Percentiles rank a stretch among this genome's conserved stretches.
phyloP scores from a whole-genome alignment of 345 rosid species.

The Citrus sinensis region DVS_A1.0 CM039162.1:22835001-22835500 shows the following conservation, averaged over 20 bases:
- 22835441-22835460: constrained; percentile 78
- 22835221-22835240: not conserved
- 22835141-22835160: not conserved
- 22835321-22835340: not conserved
- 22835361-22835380: not conserved
- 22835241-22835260: not conserved
- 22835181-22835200: not conserved
- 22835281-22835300: not conserved
- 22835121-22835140: not conserved
- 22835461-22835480: constrained; percentile 92
- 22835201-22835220: not conserved
- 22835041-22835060: not conserved
- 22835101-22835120: not conserved
- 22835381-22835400: not conserved
- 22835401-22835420: not conserved
- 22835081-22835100: not conserved
- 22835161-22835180: not conserved
- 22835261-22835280: not conserved
- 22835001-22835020: constrained; percentile 98
- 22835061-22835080: constrained; percentile 4
- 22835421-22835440: constrained; percentile 59
- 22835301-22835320: not conserved
- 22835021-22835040: constrained; percentile 46
- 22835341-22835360: not conserved
- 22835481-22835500: constrained; percentile 85